Evolutionary conservation across 1,284 basidiomycete species (phyloP).

Genomic region (Tausonia pullulans): DNA sequence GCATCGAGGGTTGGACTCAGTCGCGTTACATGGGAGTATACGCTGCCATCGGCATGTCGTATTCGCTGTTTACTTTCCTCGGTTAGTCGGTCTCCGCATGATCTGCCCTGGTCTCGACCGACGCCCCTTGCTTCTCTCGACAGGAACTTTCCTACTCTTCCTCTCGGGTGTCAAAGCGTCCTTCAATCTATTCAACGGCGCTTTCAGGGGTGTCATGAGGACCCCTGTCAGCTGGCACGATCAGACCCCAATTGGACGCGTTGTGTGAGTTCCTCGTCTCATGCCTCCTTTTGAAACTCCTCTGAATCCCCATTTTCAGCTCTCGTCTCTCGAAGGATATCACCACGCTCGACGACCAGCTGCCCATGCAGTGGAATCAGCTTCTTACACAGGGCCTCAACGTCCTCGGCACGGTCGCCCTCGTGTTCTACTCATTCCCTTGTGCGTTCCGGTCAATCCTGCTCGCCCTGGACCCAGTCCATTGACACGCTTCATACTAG

Average conservation of each 20-base stretch:
- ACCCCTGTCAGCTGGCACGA: conserved; percentile 25
- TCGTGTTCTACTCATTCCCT: conserved; percentile 23
- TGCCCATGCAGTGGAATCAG: conserved; percentile 22
- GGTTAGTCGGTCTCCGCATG: not conserved
- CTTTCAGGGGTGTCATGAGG: conserved; percentile 23
- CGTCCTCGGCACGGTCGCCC: conserved; percentile 24
- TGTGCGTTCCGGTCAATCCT: conserved; percentile 14
- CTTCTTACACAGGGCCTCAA: conserved; percentile 11
- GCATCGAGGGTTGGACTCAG: conserved; percentile 22
- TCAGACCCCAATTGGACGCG: conserved; percentile 19
- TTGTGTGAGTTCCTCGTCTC: not conserved
- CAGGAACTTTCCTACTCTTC: not conserved
- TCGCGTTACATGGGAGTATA: conserved; percentile 24
- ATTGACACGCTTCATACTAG: not conserved
- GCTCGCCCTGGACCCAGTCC: not conserved
- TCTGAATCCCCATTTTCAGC: not conserved
- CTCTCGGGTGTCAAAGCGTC: conserved; percentile 23
- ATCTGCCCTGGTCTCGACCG: too few relatives aligned
- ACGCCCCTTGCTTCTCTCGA: not conserved
- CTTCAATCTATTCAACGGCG: conserved; percentile 22
- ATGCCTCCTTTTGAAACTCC: not conserved
- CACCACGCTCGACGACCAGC: conserved; percentile 25
- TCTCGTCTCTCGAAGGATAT: conserved; percentile 20
- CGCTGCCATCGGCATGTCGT: conserved; percentile 7
- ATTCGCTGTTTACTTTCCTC: conserved; percentile 8